A percentile compares a stretch with the other conserved stretches of the same genome.
These are phyloP conservation scores for Dioszegia aurantiaca DNA, from an alignment of 768 basidiomycete species.

Conservation along the genomic window DNA sequence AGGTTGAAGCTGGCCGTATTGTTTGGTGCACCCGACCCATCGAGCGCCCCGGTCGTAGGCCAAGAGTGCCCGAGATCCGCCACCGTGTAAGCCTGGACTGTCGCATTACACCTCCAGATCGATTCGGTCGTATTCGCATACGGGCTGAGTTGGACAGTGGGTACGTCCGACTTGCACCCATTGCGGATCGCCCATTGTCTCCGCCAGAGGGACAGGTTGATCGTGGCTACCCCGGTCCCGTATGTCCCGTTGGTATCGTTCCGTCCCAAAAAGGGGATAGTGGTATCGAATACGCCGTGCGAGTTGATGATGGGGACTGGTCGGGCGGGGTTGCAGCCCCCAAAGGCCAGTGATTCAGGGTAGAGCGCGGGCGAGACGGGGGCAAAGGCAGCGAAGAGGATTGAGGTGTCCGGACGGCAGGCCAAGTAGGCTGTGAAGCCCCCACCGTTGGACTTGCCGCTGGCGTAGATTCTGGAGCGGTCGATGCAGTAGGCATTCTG, in stretches of 20 bases:
- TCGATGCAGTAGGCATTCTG: constrained; percentile 28
- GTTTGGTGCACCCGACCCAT: constrained; percentile 27
- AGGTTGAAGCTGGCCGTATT: constrained; percentile 28
- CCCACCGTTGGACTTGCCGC: constrained; percentile 43
- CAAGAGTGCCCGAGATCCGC: constrained; percentile 37
- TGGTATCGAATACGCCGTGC: constrained; percentile 36
- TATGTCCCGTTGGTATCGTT: constrained; percentile 16
- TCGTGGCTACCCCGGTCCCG: constrained; percentile 6
- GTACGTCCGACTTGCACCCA: constrained; percentile 23
- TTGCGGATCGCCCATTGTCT: constrained; percentile 36
- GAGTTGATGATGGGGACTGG: constrained; percentile 30
- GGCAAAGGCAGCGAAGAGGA: constrained; percentile 37
- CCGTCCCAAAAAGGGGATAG: constrained; percentile 34
- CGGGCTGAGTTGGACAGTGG: constrained; percentile 13
- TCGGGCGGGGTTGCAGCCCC: constrained; percentile 23
- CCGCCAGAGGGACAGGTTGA: constrained; percentile 21
- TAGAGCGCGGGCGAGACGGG: constrained; percentile 38
- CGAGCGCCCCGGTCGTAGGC: constrained; percentile 38
- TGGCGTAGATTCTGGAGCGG: constrained; percentile 26
- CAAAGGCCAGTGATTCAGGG: constrained; percentile 29
- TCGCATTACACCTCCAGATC: constrained; percentile 24
- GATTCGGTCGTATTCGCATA: constrained; percentile 23
- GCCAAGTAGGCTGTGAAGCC: constrained; percentile 38
- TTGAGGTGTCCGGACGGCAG: constrained; percentile 32
- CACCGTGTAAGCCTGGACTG: constrained; percentile 27